Conservation (phyloP, 2,329 filamentous ascomycete genomes). For the Pseudocercospora musae region DNA sequence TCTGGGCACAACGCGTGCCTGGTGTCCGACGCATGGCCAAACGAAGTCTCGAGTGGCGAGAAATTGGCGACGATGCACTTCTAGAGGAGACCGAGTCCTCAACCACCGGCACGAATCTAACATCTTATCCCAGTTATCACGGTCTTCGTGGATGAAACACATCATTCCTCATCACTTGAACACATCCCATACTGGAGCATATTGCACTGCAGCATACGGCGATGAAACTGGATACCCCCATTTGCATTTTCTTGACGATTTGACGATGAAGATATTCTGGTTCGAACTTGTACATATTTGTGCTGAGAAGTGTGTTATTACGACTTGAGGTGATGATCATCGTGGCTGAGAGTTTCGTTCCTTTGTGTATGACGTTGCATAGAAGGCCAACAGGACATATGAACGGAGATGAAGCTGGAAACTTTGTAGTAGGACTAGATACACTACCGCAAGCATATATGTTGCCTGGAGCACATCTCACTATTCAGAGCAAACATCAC, state of each 20-base stretch:
- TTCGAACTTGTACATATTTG: not conserved
- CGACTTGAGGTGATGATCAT: not conserved
- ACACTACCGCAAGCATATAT: too few relatives aligned
- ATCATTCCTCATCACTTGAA: not conserved
- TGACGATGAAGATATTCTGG: not conserved
- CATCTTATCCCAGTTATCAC: not conserved
- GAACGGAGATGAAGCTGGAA: too few relatives aligned
- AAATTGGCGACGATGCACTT: constrained; percentile 49
- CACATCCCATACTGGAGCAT: not conserved
- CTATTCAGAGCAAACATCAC: too few relatives aligned
- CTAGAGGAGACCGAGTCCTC: constrained; percentile 16
- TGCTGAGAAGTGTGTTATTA: not conserved
- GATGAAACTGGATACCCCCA: constrained; percentile 7
- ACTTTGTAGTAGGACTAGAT: too few relatives aligned
- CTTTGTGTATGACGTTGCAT: not conserved
- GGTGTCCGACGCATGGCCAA: constrained; percentile 81
- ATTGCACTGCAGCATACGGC: not conserved
- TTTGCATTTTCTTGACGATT: not conserved
- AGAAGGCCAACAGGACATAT: not conserved
- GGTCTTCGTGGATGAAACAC: not conserved
- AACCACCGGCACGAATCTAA: not conserved
- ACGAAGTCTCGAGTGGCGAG: constrained; percentile 85
- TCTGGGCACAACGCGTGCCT: constrained; percentile 80
- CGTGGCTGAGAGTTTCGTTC: not conserved
- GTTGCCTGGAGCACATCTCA: too few relatives aligned